Percentiles rank a stretch among this genome's conserved stretches.
Evolutionary conservation across 176 grass and related monocot genomes (phyloP).

Genomic region (Bonia amplexicaulis): DNA sequence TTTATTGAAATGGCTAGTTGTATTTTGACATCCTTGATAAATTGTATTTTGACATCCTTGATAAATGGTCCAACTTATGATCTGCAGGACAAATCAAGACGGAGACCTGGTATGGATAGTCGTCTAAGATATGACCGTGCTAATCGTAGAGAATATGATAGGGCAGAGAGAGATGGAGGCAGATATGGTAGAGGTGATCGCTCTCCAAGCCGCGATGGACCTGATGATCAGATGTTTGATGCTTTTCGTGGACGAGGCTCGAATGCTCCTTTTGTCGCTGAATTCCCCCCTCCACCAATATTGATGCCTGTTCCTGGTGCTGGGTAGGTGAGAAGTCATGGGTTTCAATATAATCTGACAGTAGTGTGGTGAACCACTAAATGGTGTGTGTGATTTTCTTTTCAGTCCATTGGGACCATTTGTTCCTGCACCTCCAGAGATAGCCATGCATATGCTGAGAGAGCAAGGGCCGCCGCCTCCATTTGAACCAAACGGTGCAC

Average conservation of each 20-base stretch:
- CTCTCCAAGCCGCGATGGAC: slow-evolving; percentile 55
- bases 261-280: slow-evolving; percentile 73
- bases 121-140: slow-evolving; percentile 70
- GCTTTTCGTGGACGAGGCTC: slow-evolving; percentile 54
- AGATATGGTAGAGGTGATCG: slow-evolving; percentile 62
- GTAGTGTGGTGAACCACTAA: not conserved
- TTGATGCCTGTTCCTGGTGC: slow-evolving; percentile 96
- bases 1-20: slow-evolving; percentile 4
- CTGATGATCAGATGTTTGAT: slow-evolving; percentile 84
- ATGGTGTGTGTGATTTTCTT: slow-evolving; percentile 27
- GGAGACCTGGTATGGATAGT: slow-evolving; percentile 50
- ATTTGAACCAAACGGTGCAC: slow-evolving; percentile 57
- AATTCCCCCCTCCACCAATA: slow-evolving; percentile 80
- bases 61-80: slow-evolving; percentile 15
- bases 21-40: not conserved
- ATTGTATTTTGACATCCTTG: not conserved
- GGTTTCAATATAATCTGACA: slow-evolving; percentile 13
- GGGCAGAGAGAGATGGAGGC: slow-evolving; percentile 62
- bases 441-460: slow-evolving; percentile 96
- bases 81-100: slow-evolving; percentile 63
- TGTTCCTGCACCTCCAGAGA: slow-evolving; percentile 96
- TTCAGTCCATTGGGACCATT: slow-evolving; percentile 93
- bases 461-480: slow-evolving; percentile 63
- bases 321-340: slow-evolving; percentile 53
- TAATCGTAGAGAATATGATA: slow-evolving; percentile 68